A percentile compares a stretch with the other conserved stretches of the same genome.
These are phyloP conservation scores for Kappamyces sp. DNA, from an alignment of 192 early-diverging fungal genomes.

Conservation along the genomic window DNA sequence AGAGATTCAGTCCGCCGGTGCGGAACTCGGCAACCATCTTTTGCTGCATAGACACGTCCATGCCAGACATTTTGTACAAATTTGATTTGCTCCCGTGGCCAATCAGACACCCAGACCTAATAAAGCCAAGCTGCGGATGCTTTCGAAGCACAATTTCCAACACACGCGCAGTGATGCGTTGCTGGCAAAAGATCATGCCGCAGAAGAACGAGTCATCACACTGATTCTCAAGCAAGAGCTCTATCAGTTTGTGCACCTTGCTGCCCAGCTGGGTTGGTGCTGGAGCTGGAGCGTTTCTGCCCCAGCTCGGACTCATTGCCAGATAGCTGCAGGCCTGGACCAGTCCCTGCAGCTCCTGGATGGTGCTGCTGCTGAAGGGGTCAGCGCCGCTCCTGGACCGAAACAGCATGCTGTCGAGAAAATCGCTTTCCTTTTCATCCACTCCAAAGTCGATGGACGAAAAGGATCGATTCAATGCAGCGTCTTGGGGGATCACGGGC, in stretches of 20 bases:
- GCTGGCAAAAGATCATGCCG: constrained; percentile 81
- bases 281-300: constrained; percentile 19
- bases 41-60: constrained; percentile 43
- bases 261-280: background rate
- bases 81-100: constrained; percentile 45
- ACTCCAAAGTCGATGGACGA: too few relatives aligned
- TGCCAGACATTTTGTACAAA: constrained; percentile 15
- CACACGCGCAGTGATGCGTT: constrained; percentile 66
- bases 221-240: constrained; percentile 51
- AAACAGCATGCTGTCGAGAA: too few relatives aligned
- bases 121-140: constrained; percentile 47
- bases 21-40: constrained; percentile 63
- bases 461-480: too few relatives aligned
- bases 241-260: constrained; percentile 64
- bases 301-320: constrained; percentile 21
- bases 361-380: too few relatives aligned
- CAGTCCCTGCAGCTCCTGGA: too few relatives aligned
- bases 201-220: constrained; percentile 52
- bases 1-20: constrained; percentile 60
- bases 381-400: too few relatives aligned
- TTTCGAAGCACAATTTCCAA: constrained; percentile 42
- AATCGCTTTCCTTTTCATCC: too few relatives aligned
- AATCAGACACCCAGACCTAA: constrained; percentile 43
- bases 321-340: background rate
- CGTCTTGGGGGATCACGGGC: too few relatives aligned